Evolutionary conservation across 148 eudicot genomes (phyloP), one percentile per base, ranked within the genome.

Genomic region (Diospyros kaki): DNA sequence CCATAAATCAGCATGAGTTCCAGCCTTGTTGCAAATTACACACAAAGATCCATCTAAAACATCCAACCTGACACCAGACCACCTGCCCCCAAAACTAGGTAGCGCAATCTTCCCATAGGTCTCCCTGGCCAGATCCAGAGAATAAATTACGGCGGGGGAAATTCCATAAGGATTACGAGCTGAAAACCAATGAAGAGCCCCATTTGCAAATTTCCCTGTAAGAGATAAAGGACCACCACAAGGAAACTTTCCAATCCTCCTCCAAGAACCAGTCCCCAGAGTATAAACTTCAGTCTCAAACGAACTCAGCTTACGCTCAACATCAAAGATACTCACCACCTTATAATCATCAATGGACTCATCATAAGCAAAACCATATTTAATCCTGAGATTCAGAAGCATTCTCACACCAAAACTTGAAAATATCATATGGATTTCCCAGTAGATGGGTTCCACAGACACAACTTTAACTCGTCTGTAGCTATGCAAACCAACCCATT

Each of bases 141-240:
- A 76, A 55, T 79, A 40, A 63, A 84, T 74, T 48, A 17, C 6
- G n/a, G 54, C 9, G 0, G 53, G 1, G 2, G n/a, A 52, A 61
- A 66, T 48, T 0, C 64, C 18, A 1, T 6, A 40, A 0, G 28
- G n/a, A 2, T 14, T 50, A 15, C 59, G 66, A 8, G 18, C 18
- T 1, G 61, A 79, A 11, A 73, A 71, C 84, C 87, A 84, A 79
- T 84, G 83, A 67, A 84, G 81, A 44, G 73, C 69, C 71, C 84
- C 81, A 71, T 77, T 82, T 1, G 72, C 74, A 67, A 40, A 56
- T 65, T 45, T 59, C 53, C 79, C 83, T 2, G 41, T n/a, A 0
- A 17, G 53, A 54, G 66, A 5, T 10, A 60, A 66, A 41, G 44
- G 63, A 71, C 13, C n/a, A 51, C 41, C 50, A n/a, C 0, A 2